Conservation (phyloP, 2,329 filamentous ascomycete species). For the Paradendryphiella salina region DNA sequence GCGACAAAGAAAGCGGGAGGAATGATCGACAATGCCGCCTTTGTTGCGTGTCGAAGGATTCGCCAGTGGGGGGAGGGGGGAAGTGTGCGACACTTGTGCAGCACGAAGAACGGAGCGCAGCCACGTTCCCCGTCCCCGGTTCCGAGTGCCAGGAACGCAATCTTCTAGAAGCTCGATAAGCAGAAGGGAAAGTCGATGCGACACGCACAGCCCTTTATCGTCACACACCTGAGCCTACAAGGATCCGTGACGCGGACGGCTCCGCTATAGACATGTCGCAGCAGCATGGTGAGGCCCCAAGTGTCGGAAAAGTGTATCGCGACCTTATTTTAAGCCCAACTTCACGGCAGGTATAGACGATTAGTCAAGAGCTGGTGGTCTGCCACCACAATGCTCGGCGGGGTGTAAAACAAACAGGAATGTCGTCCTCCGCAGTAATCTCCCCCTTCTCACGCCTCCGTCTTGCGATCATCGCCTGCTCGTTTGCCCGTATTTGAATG, state of each 20-base stretch:
- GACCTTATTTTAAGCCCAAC: conserved; percentile 9
- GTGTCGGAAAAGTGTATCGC: conserved; percentile 37
- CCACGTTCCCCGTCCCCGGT: conserved; percentile 16
- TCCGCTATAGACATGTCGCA: conserved; percentile 29
- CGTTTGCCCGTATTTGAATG: conserved; percentile 19
- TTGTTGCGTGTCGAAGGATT: conserved; percentile 7
- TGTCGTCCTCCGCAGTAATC: conserved; percentile 39
- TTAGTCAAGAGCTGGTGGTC: conserved; percentile 29
- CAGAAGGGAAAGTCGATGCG: conserved; percentile 28
- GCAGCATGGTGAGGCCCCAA: conserved; percentile 30
- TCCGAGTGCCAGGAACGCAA: neutral
- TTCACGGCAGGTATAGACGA: conserved; percentile 30
- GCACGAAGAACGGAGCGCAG: conserved; percentile 24
- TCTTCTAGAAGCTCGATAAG: conserved; percentile 17
- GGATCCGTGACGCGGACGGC: conserved; percentile 14
- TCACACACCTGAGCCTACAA: conserved; percentile 26
- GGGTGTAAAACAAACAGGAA: conserved; percentile 44
- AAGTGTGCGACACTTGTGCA: conserved; percentile 19
- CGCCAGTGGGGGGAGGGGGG: conserved; percentile 14
- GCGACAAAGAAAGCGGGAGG: conserved; percentile 1
- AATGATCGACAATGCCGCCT: conserved; percentile 14
- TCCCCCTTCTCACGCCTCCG: conserved; percentile 24
- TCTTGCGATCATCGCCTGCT: conserved; percentile 26
- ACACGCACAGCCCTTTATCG: conserved; percentile 17
- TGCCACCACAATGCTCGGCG: conserved; percentile 28